Evolutionary conservation across 129 eudicot species (phyloP).

Genomic region (Tanacetum coccineum): DNA sequence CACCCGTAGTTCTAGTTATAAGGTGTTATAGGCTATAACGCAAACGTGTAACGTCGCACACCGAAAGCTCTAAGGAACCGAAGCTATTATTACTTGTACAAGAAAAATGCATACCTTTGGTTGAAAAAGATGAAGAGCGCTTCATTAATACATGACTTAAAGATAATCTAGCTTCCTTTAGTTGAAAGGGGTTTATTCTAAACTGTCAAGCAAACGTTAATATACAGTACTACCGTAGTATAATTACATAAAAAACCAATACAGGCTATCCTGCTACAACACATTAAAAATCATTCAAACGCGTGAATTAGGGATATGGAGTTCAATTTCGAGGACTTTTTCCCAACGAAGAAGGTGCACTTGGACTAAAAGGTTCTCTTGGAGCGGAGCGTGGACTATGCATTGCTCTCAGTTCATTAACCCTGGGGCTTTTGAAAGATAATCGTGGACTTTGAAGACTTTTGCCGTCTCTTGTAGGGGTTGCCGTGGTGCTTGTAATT

Average conservation of each 20-base stretch:
- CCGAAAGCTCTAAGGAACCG: too few relatives aligned
- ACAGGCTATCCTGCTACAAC: constrained; percentile 31
- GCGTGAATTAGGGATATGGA: neutral
- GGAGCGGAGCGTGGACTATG: constrained; percentile 51
- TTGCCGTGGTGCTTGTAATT: constrained; percentile 63
- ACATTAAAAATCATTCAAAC: constrained; percentile 11
- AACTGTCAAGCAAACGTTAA: constrained; percentile 24
- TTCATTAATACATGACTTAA: neutral
- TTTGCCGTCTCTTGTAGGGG: constrained; percentile 52
- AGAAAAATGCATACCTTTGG: too few relatives aligned
- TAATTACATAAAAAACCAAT: constrained; percentile 33
- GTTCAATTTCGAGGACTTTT: constrained; percentile 49
- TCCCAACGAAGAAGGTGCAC: constrained; percentile 54
- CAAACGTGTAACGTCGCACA: too few relatives aligned
- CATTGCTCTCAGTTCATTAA: constrained; percentile 59
- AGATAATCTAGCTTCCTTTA: constrained; percentile 9
- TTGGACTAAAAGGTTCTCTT: constrained; percentile 55
- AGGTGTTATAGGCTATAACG: too few relatives aligned
- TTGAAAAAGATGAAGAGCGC: neutral
- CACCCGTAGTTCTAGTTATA: too few relatives aligned
- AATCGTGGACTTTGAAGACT: constrained; percentile 45
- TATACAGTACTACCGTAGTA: constrained; percentile 22
- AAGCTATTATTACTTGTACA: too few relatives aligned
- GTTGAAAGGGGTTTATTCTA: constrained; percentile 24
- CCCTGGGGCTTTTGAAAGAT: constrained; percentile 59